Base-by-base conservation (phyloP, 2,329 filamentous ascomycete genomes). In the Rhexocercosporidium sp. region DNA sequence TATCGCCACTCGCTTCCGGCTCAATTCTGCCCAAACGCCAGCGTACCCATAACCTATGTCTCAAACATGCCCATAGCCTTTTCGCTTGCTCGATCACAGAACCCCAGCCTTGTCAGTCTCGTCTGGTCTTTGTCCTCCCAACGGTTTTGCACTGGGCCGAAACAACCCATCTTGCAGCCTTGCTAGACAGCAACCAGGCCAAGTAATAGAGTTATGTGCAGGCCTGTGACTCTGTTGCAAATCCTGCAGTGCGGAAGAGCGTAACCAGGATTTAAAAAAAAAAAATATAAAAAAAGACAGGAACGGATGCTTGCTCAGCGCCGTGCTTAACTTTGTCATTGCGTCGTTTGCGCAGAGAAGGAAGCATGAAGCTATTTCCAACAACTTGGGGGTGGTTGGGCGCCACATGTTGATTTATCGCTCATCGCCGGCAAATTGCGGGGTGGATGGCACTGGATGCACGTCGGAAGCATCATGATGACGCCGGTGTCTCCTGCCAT, bases 341-440 rank as follows among this genome's bases (percentile, higher is more conserved):
- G n/a, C 46, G 54, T 57, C 18, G 31, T 41, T 51, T 27, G 41
- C 29, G 34, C 54, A 39, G 27, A 39, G 31, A 6, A 25, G 31
- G 18, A 41, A 51, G 59, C 60, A 39, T 53, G 60, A 62, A 53
- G 60, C 31, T 53, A 62, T 62, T 62, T 53, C 49, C 46, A 62
- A 62, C 60, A n/a, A 29, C n/a, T 57, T 4, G 54, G 20, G 8
- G n/a, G n/a, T 9, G 18, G 27, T 34, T 54, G 29, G 11, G 22
- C 39, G 53, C 53, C 18, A 56, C 54, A 25, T 34, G 31, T 27
- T 39, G 31, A 11, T 37, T 57, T 34, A 27, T 41, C 11, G 34
- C 34, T 25, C 31, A 57, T 25, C 20, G 20, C 20, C 54, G n/a
- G 54, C 20, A 25, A 27, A 57, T 20, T 57, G 54, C 54, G 54